Evolutionary conservation across 2,329 filamentous ascomycete genomes (phyloP).

Genomic region (Microsporum ferrugineum): DNA sequence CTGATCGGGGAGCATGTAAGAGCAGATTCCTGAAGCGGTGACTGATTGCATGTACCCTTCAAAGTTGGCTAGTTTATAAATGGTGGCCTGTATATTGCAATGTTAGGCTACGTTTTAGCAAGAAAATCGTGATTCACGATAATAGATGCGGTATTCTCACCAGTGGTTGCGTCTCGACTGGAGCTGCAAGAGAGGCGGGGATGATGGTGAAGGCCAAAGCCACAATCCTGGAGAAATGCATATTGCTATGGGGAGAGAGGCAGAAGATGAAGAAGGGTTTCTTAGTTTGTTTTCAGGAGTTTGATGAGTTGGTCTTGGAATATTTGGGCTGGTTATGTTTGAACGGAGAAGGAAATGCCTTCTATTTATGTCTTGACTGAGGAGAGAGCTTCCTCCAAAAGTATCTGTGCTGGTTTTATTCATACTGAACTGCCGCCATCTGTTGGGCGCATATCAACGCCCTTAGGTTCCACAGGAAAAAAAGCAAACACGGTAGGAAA

Average conservation of each 20-base stretch:
- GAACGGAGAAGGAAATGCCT: neutral
- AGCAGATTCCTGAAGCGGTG: neutral
- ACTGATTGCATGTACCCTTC: neutral
- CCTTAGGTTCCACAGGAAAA: neutral
- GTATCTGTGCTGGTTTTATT: neutral
- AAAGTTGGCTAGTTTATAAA: slow-evolving; percentile 1
- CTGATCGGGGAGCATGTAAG: neutral
- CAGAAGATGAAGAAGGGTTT: neutral
- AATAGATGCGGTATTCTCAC: neutral
- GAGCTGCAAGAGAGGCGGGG: neutral
- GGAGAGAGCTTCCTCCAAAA: neutral
- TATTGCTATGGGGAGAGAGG: neutral
- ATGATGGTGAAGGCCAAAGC: neutral
- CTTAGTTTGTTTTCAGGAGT: neutral
- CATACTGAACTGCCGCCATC: neutral
- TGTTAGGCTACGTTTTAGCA: neutral
- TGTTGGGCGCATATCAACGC: neutral
- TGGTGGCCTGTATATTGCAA: neutral
- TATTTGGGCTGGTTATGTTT: neutral
- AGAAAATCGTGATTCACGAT: too few relatives aligned
- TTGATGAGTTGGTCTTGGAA: neutral
- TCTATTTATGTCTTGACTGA: neutral
- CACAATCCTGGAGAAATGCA: neutral
- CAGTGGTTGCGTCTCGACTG: neutral
- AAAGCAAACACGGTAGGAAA: neutral